Base-by-base conservation (phyloP, 805 yeast genomes). In the Metschnikowia kofuensis region DNA sequence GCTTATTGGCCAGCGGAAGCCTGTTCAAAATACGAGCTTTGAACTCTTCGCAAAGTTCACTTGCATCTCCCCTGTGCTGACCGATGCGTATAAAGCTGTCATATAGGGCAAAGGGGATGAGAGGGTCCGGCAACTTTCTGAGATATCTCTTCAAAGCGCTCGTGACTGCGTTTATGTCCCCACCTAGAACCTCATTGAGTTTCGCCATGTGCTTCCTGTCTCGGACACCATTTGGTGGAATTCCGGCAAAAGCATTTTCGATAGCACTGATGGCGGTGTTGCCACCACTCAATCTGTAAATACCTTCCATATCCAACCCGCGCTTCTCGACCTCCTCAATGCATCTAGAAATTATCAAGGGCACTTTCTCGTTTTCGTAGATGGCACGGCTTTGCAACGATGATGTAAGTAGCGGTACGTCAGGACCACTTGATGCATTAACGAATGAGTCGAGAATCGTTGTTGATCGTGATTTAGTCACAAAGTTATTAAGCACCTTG, bases 221-320 rank as follows among this genome's bases (percentile, higher is more conserved):
- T 21, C 57, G 53, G 21, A 60, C 64, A 11, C 61, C 58, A 38
- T 56, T 59, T 9, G 64, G 49, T 4, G 65, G 47, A 9, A 60
- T 52, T n/a, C 63, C 66, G 3, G 67, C 63, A 57, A 73, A 73
- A 1, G 76, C 72, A 44, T 63, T 66, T 50, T 72, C 77, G 41
- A 73, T 69, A n/a, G 72, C 65, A 26, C 78, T 80, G 47, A 84
- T 77, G 42, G 86, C 85, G 8, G 89, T 77, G 53, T 83, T 78
- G 6, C 89, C 87, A 1, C 96, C 99, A 40, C 95, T 85, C 56
- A 91, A 85, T 56, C 99, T 76, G 69, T 94, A 94, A 34, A 94
- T 78, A 8, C 99, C 99, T 66, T 91, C 98, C 52, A 76, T 70
- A 36, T 77, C 82, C 56, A 91, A 66, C 5, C 96, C 96, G 49